Base-by-base conservation (phyloP, 163 green algal species). In the Prototheca wickerhamii region DNA sequence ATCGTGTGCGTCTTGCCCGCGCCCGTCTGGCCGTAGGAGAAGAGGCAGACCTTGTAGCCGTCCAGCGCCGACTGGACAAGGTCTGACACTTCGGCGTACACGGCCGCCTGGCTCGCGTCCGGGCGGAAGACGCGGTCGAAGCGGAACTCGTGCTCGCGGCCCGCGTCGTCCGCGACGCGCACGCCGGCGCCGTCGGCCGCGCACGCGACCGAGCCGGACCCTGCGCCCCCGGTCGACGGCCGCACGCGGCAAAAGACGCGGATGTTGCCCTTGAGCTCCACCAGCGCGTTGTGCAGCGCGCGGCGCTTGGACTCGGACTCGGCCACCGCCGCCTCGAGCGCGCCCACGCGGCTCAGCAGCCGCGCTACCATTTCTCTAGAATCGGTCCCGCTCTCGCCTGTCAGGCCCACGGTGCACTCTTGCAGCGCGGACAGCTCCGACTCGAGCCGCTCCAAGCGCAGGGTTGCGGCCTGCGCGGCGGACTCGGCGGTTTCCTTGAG, bases 1-100 rank as follows among this genome's bases (percentile, higher is more conserved):
- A 99, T 98, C 5, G 93, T 99, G 86, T 96, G 84, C 7, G 93
- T 99, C 82, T 99, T 99, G 52, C 93, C 93, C 0, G 86, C 86
- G 3, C 91, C 93, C 5, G 93, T 99, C 80, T 99, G 94, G 32
- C 94, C 94, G 75, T 98, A 99, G 43, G 74, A 87, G 75, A 99
- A 98, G 25, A 99, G 82, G 83, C 93, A 98, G 3, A 88, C 87
- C 77, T 92, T 84, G 82, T 94, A 99, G 63, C 93, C 93, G 68
- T 98, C 94, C 31, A 98, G 77, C 1, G 93, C 93, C 8, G 61
- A 85, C 74, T 98, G 90, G 46, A 98, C 91, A 43, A 99, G 82
- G 73, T 96, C 82, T 5, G 77, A 84, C 12, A 98, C 91, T 30
- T 89, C 78, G 25, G 74, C 71, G 73, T 97, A 99, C n/a, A 98